Conservation (phyloP, 2,329 filamentous ascomycete species). For the Chaetothyriales sp. region DNA sequence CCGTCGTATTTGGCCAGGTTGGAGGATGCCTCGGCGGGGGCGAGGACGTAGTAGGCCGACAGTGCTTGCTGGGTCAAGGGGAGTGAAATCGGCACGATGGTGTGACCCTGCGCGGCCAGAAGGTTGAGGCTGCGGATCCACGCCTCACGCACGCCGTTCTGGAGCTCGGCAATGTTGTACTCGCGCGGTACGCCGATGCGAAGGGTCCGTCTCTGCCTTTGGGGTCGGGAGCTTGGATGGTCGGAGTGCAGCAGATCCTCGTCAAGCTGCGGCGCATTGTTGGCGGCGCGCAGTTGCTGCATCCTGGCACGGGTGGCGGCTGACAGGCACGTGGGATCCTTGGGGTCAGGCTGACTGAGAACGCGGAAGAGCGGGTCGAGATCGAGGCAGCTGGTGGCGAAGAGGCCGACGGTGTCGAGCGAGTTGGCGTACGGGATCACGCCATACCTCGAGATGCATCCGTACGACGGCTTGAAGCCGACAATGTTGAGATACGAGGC, state of each 20-base stretch:
- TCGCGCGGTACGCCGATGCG: constrained; percentile 50
- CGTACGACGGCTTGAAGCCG: constrained; percentile 86
- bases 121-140: constrained; percentile 50
- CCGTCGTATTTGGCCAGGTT: constrained; percentile 96
- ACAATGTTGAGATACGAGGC: constrained; percentile 72
- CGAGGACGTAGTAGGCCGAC: constrained; percentile 87
- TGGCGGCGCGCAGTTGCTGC: not conserved
- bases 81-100: constrained; percentile 60
- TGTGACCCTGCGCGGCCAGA: constrained; percentile 52
- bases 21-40: constrained; percentile 85
- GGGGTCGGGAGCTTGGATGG: too few relatives aligned
- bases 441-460: constrained; percentile 68
- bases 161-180: constrained; percentile 77
- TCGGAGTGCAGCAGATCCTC: not conserved
- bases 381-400: constrained; percentile 41
- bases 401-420: constrained; percentile 71
- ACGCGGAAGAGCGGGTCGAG: constrained; percentile 38
- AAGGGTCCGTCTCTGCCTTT: constrained; percentile 17
- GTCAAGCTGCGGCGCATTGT: not conserved
- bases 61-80: constrained; percentile 74
- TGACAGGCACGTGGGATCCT: constrained; percentile 61
- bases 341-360: constrained; percentile 46
- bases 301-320: constrained; percentile 33
- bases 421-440: constrained; percentile 88
- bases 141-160: constrained; percentile 49